phyloP scores from a whole-genome alignment of 306 rosid species.

The Casuarina glauca region DNA sequence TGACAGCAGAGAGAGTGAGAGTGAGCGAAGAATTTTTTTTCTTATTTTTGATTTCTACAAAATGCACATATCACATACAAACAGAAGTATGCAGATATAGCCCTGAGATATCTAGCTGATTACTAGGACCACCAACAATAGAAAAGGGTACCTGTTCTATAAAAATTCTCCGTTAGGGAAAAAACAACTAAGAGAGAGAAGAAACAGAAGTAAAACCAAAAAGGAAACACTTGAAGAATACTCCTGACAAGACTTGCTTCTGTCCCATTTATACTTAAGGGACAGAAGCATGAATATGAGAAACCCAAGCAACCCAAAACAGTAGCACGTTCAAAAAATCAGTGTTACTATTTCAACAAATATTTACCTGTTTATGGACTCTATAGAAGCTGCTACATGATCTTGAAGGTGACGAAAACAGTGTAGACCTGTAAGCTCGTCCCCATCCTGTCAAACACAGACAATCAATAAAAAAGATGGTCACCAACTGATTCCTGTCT shows the following conservation, averaged over 20 bases:
- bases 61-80: neutral
- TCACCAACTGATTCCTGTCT: slow-evolving; percentile 1
- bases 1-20: too few species aligned
- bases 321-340: slow-evolving; percentile 13
- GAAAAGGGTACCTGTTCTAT: neutral
- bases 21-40: too few species aligned
- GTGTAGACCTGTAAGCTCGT: slow-evolving; percentile 95
- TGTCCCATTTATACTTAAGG: too few species aligned
- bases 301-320: slow-evolving; percentile 14
- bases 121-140: neutral
- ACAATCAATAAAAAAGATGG: slow-evolving; percentile 24
- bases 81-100: neutral
- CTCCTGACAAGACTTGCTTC: neutral
- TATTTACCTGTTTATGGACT: slow-evolving; percentile 87
- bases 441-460: slow-evolving; percentile 73
- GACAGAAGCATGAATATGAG: neutral
- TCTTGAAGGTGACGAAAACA: slow-evolving; percentile 97
- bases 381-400: slow-evolving; percentile 80
- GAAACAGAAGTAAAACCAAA: neutral
- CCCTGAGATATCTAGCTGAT: neutral
- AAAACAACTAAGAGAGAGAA: neutral
- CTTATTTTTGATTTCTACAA: too few species aligned
- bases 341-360: slow-evolving; percentile 15
- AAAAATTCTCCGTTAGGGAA: neutral
- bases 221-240: neutral